Base-by-base conservation (phyloP, 441 rosid genomes). In the Rhodomyrtus psidioides region DNA sequence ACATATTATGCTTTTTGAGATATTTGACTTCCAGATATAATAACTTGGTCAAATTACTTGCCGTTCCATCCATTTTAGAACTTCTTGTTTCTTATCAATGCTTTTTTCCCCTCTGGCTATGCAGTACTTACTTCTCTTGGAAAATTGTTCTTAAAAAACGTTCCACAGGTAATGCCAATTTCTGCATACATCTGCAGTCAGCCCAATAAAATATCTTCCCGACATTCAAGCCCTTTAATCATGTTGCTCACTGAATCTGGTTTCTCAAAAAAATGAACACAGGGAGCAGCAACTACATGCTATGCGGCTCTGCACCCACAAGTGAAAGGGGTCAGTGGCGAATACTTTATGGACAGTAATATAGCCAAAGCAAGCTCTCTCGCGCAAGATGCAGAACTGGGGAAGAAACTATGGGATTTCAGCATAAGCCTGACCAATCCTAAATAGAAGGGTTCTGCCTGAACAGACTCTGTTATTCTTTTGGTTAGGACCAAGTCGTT, bases 281-380 rank as follows among this genome's bases (percentile, higher is more conserved):
- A 94, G 95, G 95, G 97, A 42, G 96, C 98, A 7, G 96, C 99
- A 59, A 96, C 98, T 7, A 92, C 96, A 81, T 96, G 98, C 91
- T 95, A 95, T 83, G 95, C 91, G 87, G 98, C 99, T 82, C 86
- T 95, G 91, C 92, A 95, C 91, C 97, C 98, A 14, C 91, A 92
- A 82, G 94, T 94, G 4, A 76, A 89, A 59, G 95, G 96, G 39
- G 88, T 89, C 27, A 93, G 92, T 55, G 98, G 97, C 7, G 91
- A 92, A 87, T 94, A 94, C 84, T 96, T 95, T 84, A 17, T 23
- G 10, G 91, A 95, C 90, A 85, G 89, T 85, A 93, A 92, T 88
- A 57, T 91, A 65, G 88, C 87, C 39, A 89, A 90, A 88, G 86
- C 96, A 54, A 85, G 59, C 82, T 44, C 85, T 23, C 88, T 85